Conservation (phyloP, 257 asterid genomes). For the Fraxinus quadrangulata region DNA sequence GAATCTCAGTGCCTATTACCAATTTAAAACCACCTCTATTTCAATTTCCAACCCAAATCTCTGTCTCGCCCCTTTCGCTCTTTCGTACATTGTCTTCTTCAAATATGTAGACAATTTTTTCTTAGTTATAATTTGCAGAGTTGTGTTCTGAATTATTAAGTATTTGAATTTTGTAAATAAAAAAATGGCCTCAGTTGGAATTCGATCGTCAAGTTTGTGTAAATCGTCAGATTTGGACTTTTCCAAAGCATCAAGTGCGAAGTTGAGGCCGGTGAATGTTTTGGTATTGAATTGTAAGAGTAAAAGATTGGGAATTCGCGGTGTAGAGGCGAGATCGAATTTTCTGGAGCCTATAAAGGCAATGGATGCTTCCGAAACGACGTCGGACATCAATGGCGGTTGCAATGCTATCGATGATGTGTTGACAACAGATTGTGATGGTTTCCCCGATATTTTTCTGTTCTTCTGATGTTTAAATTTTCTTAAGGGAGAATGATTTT, state of each 20-base stretch:
- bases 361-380: slow-evolving; percentile 55
- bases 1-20: background rate
- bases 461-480: background rate
- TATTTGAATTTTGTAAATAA: slow-evolving; percentile 1
- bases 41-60: background rate
- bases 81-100: background rate
- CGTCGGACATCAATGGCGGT: slow-evolving; percentile 41
- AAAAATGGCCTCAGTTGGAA: slow-evolving; percentile 46
- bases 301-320: slow-evolving; percentile 28
- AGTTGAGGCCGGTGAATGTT: slow-evolving; percentile 37
- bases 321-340: slow-evolving; percentile 43
- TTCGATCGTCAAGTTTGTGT: slow-evolving; percentile 29
- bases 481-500: background rate
- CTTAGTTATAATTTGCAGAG: background rate
- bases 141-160: background rate
- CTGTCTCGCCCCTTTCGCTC: background rate
- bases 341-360: slow-evolving; percentile 60
- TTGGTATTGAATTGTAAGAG: slow-evolving; percentile 25
- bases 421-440: slow-evolving; percentile 29
- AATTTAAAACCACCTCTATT: background rate
- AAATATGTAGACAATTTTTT: background rate
- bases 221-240: slow-evolving; percentile 28
- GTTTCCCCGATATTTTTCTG: slow-evolving; percentile 37
- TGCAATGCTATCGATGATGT: slow-evolving; percentile 33
- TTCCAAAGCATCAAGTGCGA: slow-evolving; percentile 27